Percentiles rank a stretch among this genome's conserved stretches.
These are phyloP conservation scores for Ganoderma meredithae DNA, from an alignment of 1,284 basidiomycete genomes.

Conservation along the genomic window DNA sequence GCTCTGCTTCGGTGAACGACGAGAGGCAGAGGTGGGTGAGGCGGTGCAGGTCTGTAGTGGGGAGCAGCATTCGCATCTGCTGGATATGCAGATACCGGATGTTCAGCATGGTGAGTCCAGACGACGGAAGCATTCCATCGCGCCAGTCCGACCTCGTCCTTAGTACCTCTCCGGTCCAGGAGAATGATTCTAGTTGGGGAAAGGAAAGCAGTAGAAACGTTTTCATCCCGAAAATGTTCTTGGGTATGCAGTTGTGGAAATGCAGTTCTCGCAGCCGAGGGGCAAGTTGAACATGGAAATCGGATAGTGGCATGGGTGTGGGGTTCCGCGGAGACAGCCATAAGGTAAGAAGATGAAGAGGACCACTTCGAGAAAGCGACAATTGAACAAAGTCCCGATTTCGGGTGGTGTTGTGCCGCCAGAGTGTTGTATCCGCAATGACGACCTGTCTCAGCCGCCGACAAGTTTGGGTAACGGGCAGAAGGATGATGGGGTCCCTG, in stretches of 20 bases:
- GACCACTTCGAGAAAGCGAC: background rate
- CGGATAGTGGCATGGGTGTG: background rate
- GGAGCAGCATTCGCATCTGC: background rate
- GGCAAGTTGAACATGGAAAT: background rate
- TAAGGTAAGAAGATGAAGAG: background rate
- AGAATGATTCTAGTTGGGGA: background rate
- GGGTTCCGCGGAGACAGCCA: background rate
- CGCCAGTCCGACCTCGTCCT: background rate
- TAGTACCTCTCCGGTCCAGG: background rate
- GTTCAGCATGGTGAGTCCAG: background rate
- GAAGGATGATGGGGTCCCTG: background rate
- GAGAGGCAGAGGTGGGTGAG: background rate
- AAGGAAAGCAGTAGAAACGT: background rate
- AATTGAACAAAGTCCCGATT: background rate
- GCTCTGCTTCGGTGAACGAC: background rate
- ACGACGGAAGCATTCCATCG: background rate
- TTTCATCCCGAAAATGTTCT: background rate
- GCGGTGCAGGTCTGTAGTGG: background rate
- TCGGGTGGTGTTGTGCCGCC: background rate
- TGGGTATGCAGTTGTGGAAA: background rate
- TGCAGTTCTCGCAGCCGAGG: background rate
- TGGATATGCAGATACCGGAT: background rate
- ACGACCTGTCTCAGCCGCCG: background rate
- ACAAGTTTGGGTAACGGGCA: background rate
- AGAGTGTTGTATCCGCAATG: background rate